phyloP scores from a whole-genome alignment of 306 rosid species.

The Gastrolobium bilobum region DNA sequence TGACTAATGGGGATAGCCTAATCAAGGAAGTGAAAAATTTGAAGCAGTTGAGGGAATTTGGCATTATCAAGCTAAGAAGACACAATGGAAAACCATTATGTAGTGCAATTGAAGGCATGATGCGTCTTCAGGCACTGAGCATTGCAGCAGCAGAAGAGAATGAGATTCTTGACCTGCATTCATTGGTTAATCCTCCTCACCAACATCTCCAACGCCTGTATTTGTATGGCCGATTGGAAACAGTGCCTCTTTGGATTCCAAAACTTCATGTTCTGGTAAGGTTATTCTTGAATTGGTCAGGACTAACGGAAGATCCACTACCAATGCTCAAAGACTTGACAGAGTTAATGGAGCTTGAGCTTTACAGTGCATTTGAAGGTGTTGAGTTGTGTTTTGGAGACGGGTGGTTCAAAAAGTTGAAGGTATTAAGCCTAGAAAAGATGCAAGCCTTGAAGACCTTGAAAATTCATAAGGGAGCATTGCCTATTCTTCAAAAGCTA shows the following conservation, averaged over 20 bases:
- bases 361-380: too few relatives aligned
- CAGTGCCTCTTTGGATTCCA: neutral
- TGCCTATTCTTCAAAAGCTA: too few relatives aligned
- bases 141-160: neutral
- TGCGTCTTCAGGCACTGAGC: neutral
- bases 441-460: neutral
- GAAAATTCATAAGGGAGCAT: constrained; percentile 8
- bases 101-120: neutral
- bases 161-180: neutral
- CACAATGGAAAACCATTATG: neutral
- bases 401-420: too few relatives aligned
- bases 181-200: neutral
- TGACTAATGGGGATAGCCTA: neutral
- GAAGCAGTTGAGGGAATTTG: constrained; percentile 15
- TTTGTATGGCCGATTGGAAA: neutral
- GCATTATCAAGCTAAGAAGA: neutral
- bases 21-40: constrained; percentile 2
- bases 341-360: neutral
- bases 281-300: neutral
- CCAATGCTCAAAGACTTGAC: constrained; percentile 11
- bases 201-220: neutral
- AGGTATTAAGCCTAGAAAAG: neutral
- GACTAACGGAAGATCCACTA: neutral
- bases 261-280: neutral
- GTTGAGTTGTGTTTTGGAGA: too few relatives aligned